Percentiles rank a stretch among this genome's conserved stretches.
Conservation (phyloP, 495 filamentous ascomycete species). For the Penicillium herquei region DNA sequence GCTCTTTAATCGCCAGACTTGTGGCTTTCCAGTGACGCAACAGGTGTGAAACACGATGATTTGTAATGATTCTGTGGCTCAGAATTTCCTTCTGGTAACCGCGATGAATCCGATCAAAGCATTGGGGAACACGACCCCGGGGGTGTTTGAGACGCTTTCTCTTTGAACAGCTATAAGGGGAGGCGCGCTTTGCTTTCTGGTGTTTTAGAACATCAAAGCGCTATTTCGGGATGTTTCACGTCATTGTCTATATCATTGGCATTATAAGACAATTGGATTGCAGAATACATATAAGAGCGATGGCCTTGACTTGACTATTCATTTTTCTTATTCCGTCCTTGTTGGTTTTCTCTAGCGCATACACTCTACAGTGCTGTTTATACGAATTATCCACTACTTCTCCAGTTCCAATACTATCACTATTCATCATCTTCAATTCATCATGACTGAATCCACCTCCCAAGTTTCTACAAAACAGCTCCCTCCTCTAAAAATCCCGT, state of each 20-base stretch:
- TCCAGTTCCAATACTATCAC: background rate
- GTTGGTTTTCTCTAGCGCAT: background rate
- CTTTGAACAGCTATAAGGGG: background rate
- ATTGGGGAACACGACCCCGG: background rate
- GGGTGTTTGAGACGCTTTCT: background rate
- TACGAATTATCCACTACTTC: background rate
- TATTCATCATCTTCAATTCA: background rate
- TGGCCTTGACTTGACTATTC: background rate
- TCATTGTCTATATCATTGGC: slow-evolving; percentile 7
- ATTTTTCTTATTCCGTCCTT: background rate
- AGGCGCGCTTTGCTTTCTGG: slow-evolving; percentile 1
- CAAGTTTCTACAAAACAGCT: background rate
- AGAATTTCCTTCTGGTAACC: slow-evolving; percentile 7
- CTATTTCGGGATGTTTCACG: slow-evolving; percentile 17
- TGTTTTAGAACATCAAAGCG: background rate
- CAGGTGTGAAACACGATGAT: slow-evolving; percentile 2
- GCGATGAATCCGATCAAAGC: slow-evolving; percentile 5
- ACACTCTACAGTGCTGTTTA: background rate
- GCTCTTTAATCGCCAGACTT: slow-evolving; percentile 15
- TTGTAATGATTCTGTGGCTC: background rate
- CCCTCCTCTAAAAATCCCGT: background rate
- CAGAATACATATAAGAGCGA: slow-evolving; percentile 2
- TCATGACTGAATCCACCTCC: no score
- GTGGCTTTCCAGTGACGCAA: background rate
- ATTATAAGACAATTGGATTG: slow-evolving; percentile 3